Evolutionary conservation across 2,329 filamentous ascomycete species (phyloP).

Genomic region (Diplodia scrobiculata): DNA sequence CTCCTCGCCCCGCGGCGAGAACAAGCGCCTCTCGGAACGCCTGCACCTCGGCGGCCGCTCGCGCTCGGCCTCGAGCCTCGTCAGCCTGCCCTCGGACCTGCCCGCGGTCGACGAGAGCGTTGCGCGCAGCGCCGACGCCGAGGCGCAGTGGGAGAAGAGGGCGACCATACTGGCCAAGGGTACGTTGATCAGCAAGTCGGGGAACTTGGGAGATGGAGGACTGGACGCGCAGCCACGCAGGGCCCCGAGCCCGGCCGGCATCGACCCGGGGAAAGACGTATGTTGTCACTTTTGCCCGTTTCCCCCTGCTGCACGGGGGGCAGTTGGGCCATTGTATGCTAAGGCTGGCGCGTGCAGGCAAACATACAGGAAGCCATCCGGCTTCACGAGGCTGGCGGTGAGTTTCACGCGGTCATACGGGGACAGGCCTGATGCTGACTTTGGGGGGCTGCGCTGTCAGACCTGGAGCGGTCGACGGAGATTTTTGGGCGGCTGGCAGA

Average conservation of each 20-base stretch:
- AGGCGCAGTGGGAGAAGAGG: constrained; percentile 83
- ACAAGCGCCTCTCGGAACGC: constrained; percentile 65
- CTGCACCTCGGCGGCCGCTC: constrained; percentile 62
- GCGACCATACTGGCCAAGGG: constrained; percentile 81
- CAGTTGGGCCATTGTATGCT: neutral
- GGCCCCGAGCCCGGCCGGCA: constrained; percentile 44
- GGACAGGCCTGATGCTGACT: constrained; percentile 30
- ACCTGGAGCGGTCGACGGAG: constrained; percentile 75
- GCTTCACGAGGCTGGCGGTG: constrained; percentile 78
- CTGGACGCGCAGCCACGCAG: constrained; percentile 25
- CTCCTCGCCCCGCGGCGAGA: constrained; percentile 33
- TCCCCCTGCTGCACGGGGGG: neutral
- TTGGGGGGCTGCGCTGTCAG: constrained; percentile 38
- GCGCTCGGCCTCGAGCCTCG: constrained; percentile 60
- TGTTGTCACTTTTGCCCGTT: constrained; percentile 18
- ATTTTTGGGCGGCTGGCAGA: constrained; percentile 85
- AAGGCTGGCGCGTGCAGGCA: constrained; percentile 37
- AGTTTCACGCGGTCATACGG: constrained; percentile 32
- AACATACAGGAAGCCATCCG: constrained; percentile 95
- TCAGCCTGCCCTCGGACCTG: constrained; percentile 76
- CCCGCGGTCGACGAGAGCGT: constrained; percentile 65
- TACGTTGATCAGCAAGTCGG: constrained; percentile 47
- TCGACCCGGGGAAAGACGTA: constrained; percentile 47
- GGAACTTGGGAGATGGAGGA: neutral
- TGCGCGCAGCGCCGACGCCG: constrained; percentile 49